Evolutionary conservation across 257 asterid species (phyloP), one percentile per base, ranked within the genome.

Genomic region (Nicotiana tomentosiformis): DNA sequence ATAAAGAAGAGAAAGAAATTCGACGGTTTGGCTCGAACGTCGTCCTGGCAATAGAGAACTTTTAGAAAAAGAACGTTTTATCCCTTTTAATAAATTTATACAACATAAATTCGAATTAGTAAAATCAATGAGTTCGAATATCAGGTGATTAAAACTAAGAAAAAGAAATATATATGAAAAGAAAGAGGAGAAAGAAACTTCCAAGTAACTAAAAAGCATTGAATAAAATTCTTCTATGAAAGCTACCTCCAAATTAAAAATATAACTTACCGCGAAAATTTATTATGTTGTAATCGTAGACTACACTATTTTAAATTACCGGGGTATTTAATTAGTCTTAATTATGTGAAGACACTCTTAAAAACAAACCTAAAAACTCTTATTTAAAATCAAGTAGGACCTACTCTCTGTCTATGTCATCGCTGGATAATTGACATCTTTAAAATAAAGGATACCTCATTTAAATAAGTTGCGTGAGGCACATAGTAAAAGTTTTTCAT

Each of bases 401-500:
- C 67, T 10, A 60, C 9, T 56, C 49, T 53, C 5, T 58, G 29
- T 12, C 9, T 4, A 51, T 74, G 35, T 15, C 61, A 43, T 46
- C 43, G 10, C 58, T 20, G 37, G 18, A 20, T 10, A 60, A 39
- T n/a, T 46, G 35, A 61, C 37, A 6, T 79, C 15, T 79, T 58
- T 58, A 49, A n/a, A 20, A 37, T 49, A 61, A 35, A 1, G 2
- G 6, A 18, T 15, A 30, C 6, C 57, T 77, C 51, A 82, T 37
- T n/a, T 33, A 61, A 26, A 46, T 32, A 35, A 7, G 17, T 43
- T 61, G 51, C 56, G 86, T 89, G 82, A 85, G 87, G 80, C 81
- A 85, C 83, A 78, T 83, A 82, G 88, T 53, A 85, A 89, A 65
- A 15, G 15, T 1, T 62, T 37, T 85, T 68, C 90, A 91, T 74